Evolutionary conservation across 805 yeast genomes (phyloP).

Genomic region (Ogataea paradorogensis): DNA sequence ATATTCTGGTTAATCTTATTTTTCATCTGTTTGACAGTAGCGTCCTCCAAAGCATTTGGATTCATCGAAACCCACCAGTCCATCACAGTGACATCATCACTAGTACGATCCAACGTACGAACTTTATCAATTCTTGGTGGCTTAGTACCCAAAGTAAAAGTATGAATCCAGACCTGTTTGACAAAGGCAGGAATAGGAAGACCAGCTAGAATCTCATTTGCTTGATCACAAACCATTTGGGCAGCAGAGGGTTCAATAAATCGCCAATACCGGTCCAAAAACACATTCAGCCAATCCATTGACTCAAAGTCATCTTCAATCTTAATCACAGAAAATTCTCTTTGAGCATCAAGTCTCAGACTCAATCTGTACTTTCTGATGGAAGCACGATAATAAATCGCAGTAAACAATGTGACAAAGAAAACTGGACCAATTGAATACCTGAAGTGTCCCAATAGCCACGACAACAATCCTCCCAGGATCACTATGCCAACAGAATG

Average conservation of each 20-base stretch:
- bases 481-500: conserved; percentile 77
- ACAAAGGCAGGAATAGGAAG: conserved; percentile 80
- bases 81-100: conserved; percentile 92
- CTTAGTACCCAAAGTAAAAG: conserved; percentile 90
- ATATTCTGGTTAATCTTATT: conserved; percentile 80
- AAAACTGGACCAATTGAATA: conserved; percentile 81
- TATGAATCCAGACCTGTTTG: conserved; percentile 79
- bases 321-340: conserved; percentile 76
- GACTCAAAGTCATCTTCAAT: conserved; percentile 90
- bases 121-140: conserved; percentile 92
- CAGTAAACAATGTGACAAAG: conserved; percentile 58
- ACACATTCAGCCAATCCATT: conserved; percentile 91
- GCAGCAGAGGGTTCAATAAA: conserved; percentile 86
- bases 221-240: conserved; percentile 81
- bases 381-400: conserved; percentile 78
- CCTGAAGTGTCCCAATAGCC: conserved; percentile 72
- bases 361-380: conserved; percentile 72
- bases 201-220: conserved; percentile 76
- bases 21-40: conserved; percentile 79
- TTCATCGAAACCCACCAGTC: conserved; percentile 93
- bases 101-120: conserved; percentile 86
- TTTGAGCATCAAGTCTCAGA: conserved; percentile 76
- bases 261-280: conserved; percentile 89
- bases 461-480: conserved; percentile 67
- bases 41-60: conserved; percentile 85